These are phyloP conservation scores for Plasmodium sp. DNA, from an alignment of 169 alveolate genomes.

Conservation along the genomic window DNA sequence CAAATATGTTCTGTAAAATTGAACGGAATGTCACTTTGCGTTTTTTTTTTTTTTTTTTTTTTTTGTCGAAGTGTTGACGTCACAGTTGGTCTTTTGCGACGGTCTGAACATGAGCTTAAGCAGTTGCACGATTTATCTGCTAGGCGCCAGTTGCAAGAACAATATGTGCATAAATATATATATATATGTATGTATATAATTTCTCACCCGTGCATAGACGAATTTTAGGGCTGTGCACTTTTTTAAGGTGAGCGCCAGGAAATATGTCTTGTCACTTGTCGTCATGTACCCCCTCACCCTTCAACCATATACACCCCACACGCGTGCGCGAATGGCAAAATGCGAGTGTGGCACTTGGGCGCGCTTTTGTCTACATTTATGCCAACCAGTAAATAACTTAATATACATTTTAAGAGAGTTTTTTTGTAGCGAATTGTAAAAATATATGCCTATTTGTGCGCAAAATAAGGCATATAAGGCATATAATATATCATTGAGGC, in stretches of 20 bases:
- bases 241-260: background rate
- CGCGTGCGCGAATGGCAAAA: background rate
- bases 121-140: conserved; percentile 3
- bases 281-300: background rate
- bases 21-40: background rate
- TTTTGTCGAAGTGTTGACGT: background rate
- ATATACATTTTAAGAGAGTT: background rate
- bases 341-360: background rate
- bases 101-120: background rate
- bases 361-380: background rate
- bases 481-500: background rate
- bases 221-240: background rate
- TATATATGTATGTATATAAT: background rate
- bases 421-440: background rate
- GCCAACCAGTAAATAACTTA: background rate
- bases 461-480: background rate
- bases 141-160: background rate
- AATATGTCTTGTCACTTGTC: background rate
- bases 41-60: background rate
- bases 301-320: background rate
- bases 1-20: background rate
- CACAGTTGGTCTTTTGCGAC: background rate
- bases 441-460: background rate
- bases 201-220: background rate
- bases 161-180: background rate